These are phyloP conservation scores for Aspergillus fructus DNA, from an alignment of 2,329 filamentous ascomycete genomes.

Conservation along the genomic window DNA sequence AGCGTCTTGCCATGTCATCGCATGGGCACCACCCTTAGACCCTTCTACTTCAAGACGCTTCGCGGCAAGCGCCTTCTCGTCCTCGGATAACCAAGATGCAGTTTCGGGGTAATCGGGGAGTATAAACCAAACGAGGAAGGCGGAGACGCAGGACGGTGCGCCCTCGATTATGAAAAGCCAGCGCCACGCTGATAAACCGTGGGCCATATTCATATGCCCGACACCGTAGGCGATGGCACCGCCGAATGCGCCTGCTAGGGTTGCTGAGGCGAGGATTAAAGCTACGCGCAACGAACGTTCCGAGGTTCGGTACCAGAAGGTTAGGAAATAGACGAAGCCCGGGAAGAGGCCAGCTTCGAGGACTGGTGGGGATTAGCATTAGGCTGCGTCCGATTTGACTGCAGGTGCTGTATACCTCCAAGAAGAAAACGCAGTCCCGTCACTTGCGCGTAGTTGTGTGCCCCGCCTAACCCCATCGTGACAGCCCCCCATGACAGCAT, in stretches of 20 bases:
- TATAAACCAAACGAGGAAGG: slow-evolving; percentile 46
- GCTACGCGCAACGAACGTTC: slow-evolving; percentile 61
- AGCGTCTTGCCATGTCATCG: slow-evolving; percentile 51
- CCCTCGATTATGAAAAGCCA: slow-evolving; percentile 52
- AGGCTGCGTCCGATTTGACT: not conserved
- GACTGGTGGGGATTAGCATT: slow-evolving; percentile 21
- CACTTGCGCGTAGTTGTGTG: slow-evolving; percentile 43
- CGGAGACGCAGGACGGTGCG: slow-evolving; percentile 37
- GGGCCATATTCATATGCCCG: slow-evolving; percentile 36
- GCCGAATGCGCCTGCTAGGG: slow-evolving; percentile 55
- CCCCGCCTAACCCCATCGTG: slow-evolving; percentile 50
- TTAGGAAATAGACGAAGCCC: slow-evolving; percentile 49
- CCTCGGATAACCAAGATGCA: slow-evolving; percentile 44
- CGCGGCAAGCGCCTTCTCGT: slow-evolving; percentile 46
- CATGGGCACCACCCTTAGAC: slow-evolving; percentile 30
- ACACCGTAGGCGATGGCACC: slow-evolving; percentile 56
- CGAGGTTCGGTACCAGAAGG: slow-evolving; percentile 57
- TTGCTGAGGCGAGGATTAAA: slow-evolving; percentile 55
- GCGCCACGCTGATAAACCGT: slow-evolving; percentile 43
- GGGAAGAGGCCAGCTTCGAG: slow-evolving; percentile 54
- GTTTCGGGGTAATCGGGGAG: slow-evolving; percentile 53
- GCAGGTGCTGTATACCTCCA: slow-evolving; percentile 26
- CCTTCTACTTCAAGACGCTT: slow-evolving; percentile 46
- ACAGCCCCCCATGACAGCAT: slow-evolving; percentile 52
- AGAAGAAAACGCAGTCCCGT: slow-evolving; percentile 50